phyloP scores from a whole-genome alignment of 2,329 filamentous ascomycete species.

The Colletotrichum falcatum region DNA sequence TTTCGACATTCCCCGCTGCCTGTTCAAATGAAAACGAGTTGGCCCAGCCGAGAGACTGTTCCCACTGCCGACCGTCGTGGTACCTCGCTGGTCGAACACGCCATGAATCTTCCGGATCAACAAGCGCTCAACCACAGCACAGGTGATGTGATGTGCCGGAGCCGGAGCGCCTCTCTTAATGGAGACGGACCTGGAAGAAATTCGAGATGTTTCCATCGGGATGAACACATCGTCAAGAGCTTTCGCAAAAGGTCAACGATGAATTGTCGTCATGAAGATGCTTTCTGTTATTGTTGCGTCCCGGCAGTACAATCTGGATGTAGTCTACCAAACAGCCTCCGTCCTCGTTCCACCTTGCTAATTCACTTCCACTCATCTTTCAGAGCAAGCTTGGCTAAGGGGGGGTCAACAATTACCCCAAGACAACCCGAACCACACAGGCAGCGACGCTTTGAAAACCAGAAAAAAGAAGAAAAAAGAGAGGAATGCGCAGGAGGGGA shows the following conservation, averaged over 20 bases:
- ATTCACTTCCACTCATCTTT: neutral
- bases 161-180: too few relatives aligned
- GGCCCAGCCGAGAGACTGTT: neutral
- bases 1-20: too few relatives aligned
- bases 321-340: neutral
- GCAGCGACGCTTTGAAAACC: neutral
- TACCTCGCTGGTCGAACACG: neutral
- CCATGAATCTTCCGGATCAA: neutral
- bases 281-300: neutral
- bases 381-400: neutral
- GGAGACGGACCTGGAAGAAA: neutral
- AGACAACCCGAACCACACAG: neutral
- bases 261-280: neutral
- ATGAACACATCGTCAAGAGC: neutral
- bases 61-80: neutral
- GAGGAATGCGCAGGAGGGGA: neutral
- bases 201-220: neutral
- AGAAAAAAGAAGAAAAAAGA: neutral
- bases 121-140: neutral
- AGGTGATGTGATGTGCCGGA: neutral
- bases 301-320: conserved; percentile 13
- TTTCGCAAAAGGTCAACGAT: neutral
- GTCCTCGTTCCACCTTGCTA: neutral
- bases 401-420: neutral
- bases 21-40: neutral